Evolutionary conservation across 306 rosid species (phyloP), one percentile per base, ranked within the genome.

Genomic region (Acacia melanoxylon): DNA sequence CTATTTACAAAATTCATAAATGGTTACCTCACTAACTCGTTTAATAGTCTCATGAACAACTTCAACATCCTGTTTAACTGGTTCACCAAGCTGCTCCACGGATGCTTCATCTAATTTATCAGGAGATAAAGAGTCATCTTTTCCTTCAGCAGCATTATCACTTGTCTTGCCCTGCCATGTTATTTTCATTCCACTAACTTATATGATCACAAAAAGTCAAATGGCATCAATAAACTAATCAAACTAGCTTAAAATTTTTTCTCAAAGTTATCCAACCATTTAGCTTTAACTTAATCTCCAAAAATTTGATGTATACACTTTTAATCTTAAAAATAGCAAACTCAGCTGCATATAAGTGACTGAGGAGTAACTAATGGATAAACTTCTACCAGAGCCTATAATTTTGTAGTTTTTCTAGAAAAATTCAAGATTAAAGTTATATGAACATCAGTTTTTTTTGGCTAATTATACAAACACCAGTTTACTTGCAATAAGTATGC

Each of bases 111-210:
- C 48, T 37, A 54, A 46, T 22, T 67, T 33, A 33, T 40, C 20
- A 59, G 76, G n/a, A 79, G 54, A 17, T 17, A 52, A 46, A 42
- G 54, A 44, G 24, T 58, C 82, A 77, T 72, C 83, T 24, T 31
- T 56, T 67, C 65, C 68, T 77, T 59, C 71, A 83, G 13, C 80
- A 72, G 45, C 54, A 74, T 76, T 69, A 56, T 79, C 73, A 48
- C 44, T 54, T 52, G 56, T 56, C 33, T 75, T 79, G 54, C 73
- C 84, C 82, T 86, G 73, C 74, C 62, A 51, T 62, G 42, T 62
- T 61, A 61, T 63, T 62, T 52, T 4, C 69, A 37, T 42, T 77
- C 74, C 35, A 25, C 40, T 17, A 80, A 75, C 16, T 20, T 52
- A 24, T 16, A 40, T 45, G 27, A 22, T 33, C 8, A 56, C 19